Conservation (phyloP, 805 yeast genomes). For the Jamesozyma rosinii region DNA sequence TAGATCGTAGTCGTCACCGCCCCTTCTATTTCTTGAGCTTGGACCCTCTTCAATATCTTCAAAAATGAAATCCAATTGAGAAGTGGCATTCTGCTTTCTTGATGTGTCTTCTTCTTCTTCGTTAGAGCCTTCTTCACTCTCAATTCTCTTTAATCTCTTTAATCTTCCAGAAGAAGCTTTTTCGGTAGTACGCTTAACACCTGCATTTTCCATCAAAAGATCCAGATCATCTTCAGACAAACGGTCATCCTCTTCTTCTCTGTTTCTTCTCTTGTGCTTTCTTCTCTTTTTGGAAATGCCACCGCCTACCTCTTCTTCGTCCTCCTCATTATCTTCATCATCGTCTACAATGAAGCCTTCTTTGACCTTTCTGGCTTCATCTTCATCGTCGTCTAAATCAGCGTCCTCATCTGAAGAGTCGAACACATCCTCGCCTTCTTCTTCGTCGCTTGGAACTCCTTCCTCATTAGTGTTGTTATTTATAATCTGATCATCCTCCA, state of each 20-base stretch:
- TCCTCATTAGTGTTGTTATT: conserved; percentile 32
- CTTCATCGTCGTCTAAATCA: conserved; percentile 79
- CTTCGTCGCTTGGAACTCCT: conserved; percentile 33
- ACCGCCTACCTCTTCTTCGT: conserved; percentile 30
- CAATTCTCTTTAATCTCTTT: conserved; percentile 79
- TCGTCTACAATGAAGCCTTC: conserved; percentile 94
- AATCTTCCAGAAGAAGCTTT: conserved; percentile 38
- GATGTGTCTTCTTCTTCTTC: conserved; percentile 16
- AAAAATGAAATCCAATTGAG: conserved; percentile 35
- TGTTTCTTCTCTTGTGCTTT: conserved; percentile 31
- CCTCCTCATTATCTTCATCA: conserved; percentile 63
- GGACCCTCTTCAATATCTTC: conserved; percentile 32
- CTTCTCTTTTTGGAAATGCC: conserved; percentile 28
- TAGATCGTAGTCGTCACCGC: conserved; percentile 13
- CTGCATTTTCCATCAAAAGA: conserved; percentile 80
- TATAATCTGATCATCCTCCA: conserved; percentile 20
- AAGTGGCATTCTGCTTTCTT: conserved; percentile 11
- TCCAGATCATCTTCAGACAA: conserved; percentile 95
- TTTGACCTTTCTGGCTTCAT: conserved; percentile 70
- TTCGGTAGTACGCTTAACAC: conserved; percentile 43
- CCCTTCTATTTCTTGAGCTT: conserved; percentile 12
- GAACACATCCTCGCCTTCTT: conserved; percentile 40
- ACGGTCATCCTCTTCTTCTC: conserved; percentile 49
- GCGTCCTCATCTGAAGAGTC: conserved; percentile 89
- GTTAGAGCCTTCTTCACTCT: conserved; percentile 35